Evolutionary conservation across 2,329 filamentous ascomycete genomes (phyloP).

Genomic region (Neocucurbitaria cava): DNA sequence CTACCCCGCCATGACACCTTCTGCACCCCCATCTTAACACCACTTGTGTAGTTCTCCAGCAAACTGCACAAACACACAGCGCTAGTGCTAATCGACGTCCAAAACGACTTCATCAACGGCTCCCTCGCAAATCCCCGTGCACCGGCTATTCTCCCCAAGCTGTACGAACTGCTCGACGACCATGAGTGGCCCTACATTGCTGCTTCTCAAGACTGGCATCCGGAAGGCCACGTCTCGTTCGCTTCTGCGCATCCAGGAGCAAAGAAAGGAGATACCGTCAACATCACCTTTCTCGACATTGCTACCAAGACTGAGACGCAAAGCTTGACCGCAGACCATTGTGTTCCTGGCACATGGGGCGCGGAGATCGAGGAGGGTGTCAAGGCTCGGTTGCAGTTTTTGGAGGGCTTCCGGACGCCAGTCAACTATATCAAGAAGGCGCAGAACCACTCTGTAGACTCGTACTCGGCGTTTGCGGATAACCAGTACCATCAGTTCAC

Average conservation of each 20-base stretch:
- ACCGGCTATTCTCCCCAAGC: conserved; percentile 23
- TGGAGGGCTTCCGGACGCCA: conserved; percentile 25
- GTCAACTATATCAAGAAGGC: conserved; percentile 36
- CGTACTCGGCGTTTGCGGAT: conserved; percentile 32
- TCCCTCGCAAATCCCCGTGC: conserved; percentile 26
- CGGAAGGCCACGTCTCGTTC: conserved; percentile 27
- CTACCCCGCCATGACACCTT: neutral
- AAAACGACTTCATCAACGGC: conserved; percentile 35
- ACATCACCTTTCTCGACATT: conserved; percentile 28
- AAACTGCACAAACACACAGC: conserved; percentile 27
- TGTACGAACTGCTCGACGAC: conserved; percentile 30
- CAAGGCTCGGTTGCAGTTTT: conserved; percentile 24
- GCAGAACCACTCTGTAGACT: conserved; percentile 29
- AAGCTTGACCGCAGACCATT: conserved; percentile 25
- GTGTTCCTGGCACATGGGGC: conserved; percentile 26
- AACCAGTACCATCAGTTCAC: conserved; percentile 35
- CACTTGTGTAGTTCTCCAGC: conserved; percentile 15
- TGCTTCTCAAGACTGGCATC: conserved; percentile 34
- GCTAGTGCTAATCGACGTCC: conserved; percentile 33
- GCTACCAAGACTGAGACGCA: conserved; percentile 24
- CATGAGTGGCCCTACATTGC: conserved; percentile 34
- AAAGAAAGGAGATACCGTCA: conserved; percentile 16
- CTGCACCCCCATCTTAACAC: neutral
- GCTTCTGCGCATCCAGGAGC: conserved; percentile 20
- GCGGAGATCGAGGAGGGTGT: conserved; percentile 27